These are phyloP conservation scores for Salmacisia buchloeana DNA, from an alignment of 1,284 basidiomycete genomes.

Conservation along the genomic window DNA sequence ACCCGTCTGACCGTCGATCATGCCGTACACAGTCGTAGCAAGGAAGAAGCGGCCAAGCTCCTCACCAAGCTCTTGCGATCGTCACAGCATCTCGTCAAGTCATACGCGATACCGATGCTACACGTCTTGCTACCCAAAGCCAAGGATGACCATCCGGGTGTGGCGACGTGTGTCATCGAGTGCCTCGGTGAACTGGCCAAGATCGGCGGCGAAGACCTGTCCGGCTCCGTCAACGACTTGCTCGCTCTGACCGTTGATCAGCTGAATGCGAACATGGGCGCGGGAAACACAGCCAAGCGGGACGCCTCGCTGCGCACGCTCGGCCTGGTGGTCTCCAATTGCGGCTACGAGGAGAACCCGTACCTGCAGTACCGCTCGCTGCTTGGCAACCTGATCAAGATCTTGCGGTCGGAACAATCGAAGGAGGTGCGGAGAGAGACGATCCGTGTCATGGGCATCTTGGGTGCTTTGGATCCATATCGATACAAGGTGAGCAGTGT, in stretches of 20 bases:
- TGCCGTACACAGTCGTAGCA: conserved; percentile 62
- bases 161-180: conserved; percentile 86
- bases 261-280: conserved; percentile 71
- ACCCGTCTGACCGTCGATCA: not conserved
- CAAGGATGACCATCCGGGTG: conserved; percentile 74
- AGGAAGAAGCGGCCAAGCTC: conserved; percentile 57
- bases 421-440: conserved; percentile 69
- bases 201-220: conserved; percentile 87
- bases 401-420: conserved; percentile 76
- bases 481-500: conserved; percentile 59
- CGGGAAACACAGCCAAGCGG: conserved; percentile 52
- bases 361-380: conserved; percentile 86
- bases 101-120: conserved; percentile 93
- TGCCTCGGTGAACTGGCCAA: conserved; percentile 90
- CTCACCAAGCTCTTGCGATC: conserved; percentile 55
- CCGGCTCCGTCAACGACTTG: conserved; percentile 74
- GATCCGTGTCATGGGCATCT: conserved; percentile 87
- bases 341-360: conserved; percentile 87
- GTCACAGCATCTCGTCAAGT: conserved; percentile 88
- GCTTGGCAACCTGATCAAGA: conserved; percentile 76
- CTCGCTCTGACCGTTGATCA: conserved; percentile 85
- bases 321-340: conserved; percentile 91
- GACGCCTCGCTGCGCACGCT: conserved; percentile 91
- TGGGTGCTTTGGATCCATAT: conserved; percentile 97
- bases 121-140: conserved; percentile 84